A percentile compares a stretch with the other conserved stretches of the same genome.
These are phyloP conservation scores for Trichophyton benhamiae DNA, from an alignment of 2,329 filamentous ascomycete genomes.

Conservation along the genomic window DNA sequence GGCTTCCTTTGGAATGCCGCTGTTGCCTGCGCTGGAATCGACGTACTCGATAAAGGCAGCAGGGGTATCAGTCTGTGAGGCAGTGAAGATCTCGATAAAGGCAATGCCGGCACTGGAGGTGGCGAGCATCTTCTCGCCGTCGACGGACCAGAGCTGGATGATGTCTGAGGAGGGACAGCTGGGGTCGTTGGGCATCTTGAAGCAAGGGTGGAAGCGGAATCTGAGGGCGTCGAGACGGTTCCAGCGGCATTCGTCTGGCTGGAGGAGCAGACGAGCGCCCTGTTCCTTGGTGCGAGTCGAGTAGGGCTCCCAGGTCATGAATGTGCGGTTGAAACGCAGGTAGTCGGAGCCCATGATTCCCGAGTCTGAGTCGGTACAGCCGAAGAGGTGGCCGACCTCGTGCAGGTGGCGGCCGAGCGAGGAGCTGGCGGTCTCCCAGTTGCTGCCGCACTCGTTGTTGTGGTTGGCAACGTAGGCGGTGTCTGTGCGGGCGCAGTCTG, in stretches of 20 bases:
- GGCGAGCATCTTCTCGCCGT: constrained; percentile 61
- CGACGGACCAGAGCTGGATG: constrained; percentile 75
- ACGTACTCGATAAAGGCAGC: constrained; percentile 67
- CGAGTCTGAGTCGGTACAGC: constrained; percentile 75
- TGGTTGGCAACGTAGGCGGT: constrained; percentile 60
- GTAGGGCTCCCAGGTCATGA: constrained; percentile 68
- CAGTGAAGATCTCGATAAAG: constrained; percentile 64
- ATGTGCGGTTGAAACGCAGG: constrained; percentile 69
- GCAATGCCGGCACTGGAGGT: constrained; percentile 72
- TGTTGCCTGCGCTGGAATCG: constrained; percentile 45
- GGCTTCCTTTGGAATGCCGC: constrained; percentile 55
- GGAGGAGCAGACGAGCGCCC: constrained; percentile 58
- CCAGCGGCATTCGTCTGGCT: constrained; percentile 79
- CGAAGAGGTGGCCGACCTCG: constrained; percentile 80
- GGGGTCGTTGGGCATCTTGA: constrained; percentile 67
- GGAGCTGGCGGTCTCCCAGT: constrained; percentile 90
- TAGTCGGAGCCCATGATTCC: constrained; percentile 93
- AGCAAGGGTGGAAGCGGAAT: constrained; percentile 82
- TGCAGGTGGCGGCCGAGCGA: constrained; percentile 89
- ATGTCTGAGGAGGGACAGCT: constrained; percentile 44
- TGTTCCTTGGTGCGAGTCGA: constrained; percentile 77
- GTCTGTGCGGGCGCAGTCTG: constrained; percentile 81
- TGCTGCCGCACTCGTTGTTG: constrained; percentile 73
- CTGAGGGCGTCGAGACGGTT: constrained; percentile 79
- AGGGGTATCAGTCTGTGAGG: too few relatives aligned